Conservation (phyloP, 306 rosid species). For the Neltuma alba region DNA sequence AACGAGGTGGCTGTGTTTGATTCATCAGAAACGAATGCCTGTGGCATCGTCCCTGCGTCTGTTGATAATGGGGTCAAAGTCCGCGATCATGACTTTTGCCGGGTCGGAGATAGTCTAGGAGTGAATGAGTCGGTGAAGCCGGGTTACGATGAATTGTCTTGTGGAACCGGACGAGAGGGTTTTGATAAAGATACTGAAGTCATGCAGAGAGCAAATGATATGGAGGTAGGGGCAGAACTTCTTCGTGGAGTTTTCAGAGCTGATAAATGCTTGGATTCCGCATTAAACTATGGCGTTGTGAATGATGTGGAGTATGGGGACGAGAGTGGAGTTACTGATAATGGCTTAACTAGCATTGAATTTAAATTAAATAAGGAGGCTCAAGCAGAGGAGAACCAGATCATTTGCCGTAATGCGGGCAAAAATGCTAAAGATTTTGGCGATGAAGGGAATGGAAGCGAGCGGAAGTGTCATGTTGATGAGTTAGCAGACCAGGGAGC, state of each 20-base stretch:
- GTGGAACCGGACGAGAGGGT: conserved; percentile 34
- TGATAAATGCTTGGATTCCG: neutral
- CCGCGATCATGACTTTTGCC: conserved; percentile 29
- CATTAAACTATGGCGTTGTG: conserved; percentile 27
- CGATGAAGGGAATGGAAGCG: neutral
- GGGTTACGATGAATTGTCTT: conserved; percentile 17
- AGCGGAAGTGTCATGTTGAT: conserved; percentile 7
- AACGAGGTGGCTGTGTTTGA: conserved; percentile 38
- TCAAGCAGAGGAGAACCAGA: conserved; percentile 16
- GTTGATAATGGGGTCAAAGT: conserved; percentile 8
- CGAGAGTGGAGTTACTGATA: conserved; percentile 23
- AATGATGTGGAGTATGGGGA: conserved; percentile 12
- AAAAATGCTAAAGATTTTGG: neutral
- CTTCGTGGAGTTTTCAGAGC: conserved; percentile 13
- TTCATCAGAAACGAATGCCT: conserved; percentile 22
- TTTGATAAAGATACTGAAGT: conserved; percentile 14
- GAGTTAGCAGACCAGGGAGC: conserved; percentile 18
- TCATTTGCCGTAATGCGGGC: neutral
- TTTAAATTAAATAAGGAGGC: conserved; percentile 20
- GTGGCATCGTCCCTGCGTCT: conserved; percentile 4
- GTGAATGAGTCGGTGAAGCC: conserved; percentile 10
- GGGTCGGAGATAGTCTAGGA: conserved; percentile 14
- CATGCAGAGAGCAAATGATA: neutral
- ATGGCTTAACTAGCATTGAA: neutral
- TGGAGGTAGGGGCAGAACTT: conserved; percentile 34